phyloP scores from a whole-genome alignment of 2,329 filamentous ascomycete species.

The Aspergillus thermomutatus region DNA sequence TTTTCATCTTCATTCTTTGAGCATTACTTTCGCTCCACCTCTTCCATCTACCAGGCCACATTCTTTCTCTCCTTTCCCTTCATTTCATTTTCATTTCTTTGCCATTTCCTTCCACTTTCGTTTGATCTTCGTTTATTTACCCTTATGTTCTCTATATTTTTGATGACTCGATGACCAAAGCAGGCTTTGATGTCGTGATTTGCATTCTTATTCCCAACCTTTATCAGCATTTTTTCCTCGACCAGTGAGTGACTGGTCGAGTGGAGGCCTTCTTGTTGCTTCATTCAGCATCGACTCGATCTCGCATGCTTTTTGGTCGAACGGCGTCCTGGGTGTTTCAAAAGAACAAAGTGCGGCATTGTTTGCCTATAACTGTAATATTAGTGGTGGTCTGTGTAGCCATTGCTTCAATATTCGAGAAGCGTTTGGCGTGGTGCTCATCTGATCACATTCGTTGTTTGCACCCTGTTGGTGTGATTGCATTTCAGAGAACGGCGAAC shows the following conservation, averaged over 20 bases:
- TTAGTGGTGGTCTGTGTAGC: slow-evolving; percentile 19
- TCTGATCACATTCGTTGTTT: neutral
- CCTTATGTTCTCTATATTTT: slow-evolving; percentile 9
- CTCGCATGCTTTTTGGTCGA: slow-evolving; percentile 16
- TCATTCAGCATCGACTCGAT: slow-evolving; percentile 1
- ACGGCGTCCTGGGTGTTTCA: slow-evolving; percentile 27
- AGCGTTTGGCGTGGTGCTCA: neutral
- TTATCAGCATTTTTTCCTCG: slow-evolving; percentile 9
- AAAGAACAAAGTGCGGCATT: slow-evolving; percentile 21
- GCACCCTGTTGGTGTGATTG: neutral
- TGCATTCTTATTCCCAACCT: slow-evolving; percentile 10
- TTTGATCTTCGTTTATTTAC: slow-evolving; percentile 12
- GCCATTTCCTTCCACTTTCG: slow-evolving; percentile 2
- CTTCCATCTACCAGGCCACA: neutral
- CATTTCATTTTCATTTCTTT: slow-evolving; percentile 13
- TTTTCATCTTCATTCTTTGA: slow-evolving; percentile 10
- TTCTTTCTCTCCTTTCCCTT: slow-evolving; percentile 4
- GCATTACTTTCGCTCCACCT: slow-evolving; percentile 15
- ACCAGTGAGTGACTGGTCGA: neutral
- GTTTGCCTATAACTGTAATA: slow-evolving; percentile 33
- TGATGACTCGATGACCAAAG: slow-evolving; percentile 41
- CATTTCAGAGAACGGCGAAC: neutral
- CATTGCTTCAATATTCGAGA: neutral
- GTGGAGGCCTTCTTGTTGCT: slow-evolving; percentile 3
- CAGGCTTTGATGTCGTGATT: slow-evolving; percentile 39